Evolutionary conservation across 116 monocot species (phyloP).

Genomic region (Trichopus zeylanicus): DNA sequence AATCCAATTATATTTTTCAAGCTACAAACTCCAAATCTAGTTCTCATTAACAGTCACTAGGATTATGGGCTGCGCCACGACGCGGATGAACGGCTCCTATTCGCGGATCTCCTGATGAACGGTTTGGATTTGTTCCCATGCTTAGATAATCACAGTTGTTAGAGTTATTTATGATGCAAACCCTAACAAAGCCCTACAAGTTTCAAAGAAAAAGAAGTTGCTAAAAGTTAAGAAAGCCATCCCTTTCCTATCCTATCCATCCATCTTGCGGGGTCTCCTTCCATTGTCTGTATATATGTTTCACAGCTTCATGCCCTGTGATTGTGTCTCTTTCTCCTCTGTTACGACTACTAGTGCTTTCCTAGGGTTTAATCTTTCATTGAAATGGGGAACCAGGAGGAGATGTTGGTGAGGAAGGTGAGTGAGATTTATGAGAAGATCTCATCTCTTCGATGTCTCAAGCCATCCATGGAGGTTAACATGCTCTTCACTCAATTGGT

Average conservation of each 20-base stretch:
- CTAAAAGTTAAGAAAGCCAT: no score
- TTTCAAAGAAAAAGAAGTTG: no score
- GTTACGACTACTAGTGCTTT: no score
- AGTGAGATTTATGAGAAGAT: constrained; percentile 13
- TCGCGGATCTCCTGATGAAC: no score
- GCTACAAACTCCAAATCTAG: background rate
- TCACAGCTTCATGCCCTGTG: no score
- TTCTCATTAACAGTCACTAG: no score
- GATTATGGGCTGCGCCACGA: no score
- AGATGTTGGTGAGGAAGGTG: constrained; percentile 19
- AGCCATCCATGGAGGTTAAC: constrained; percentile 26
- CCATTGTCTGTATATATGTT: background rate
- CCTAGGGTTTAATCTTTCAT: background rate
- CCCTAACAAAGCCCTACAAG: no score
- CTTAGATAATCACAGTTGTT: no score
- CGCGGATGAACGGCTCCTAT: background rate
- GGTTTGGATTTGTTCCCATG: no score
- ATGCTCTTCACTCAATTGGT: constrained; percentile 37
- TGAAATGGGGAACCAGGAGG: constrained; percentile 14
- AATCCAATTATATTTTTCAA: constrained; percentile 7
- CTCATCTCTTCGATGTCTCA: constrained; percentile 20
- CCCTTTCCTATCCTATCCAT: no score
- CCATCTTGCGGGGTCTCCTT: no score
- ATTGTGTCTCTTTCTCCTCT: background rate
- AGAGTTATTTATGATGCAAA: background rate